These are phyloP conservation scores for Sporothrix curviconia DNA, from an alignment of 2,329 filamentous ascomycete genomes.

Conservation along the genomic window DNA sequence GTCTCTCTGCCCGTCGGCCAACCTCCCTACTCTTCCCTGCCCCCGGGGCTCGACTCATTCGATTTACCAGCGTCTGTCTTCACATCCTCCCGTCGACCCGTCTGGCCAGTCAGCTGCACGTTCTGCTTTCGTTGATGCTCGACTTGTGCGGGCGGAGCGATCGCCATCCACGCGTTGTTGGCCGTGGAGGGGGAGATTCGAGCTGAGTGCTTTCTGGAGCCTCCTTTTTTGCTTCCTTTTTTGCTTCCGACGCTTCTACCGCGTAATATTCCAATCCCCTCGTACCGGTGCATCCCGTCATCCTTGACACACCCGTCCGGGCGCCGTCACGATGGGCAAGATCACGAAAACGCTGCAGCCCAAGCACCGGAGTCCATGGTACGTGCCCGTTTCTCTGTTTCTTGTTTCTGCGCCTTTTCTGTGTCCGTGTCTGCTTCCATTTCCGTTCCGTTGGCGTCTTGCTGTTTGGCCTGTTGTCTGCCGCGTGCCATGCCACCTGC, in stretches of 20 bases:
- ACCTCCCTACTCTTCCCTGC: not conserved
- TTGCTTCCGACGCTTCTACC: not conserved
- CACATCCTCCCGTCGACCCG: not conserved
- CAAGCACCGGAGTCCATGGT: constrained; percentile 64
- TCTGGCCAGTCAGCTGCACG: not conserved
- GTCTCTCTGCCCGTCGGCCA: not conserved
- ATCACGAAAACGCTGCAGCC: constrained; percentile 61
- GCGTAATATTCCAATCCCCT: too few relatives aligned
- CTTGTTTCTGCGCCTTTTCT: constrained; percentile 3
- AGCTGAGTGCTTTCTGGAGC: constrained; percentile 2
- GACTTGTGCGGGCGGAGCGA: constrained; percentile 8
- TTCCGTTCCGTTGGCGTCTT: not conserved
- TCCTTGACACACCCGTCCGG: not conserved
- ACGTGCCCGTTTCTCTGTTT: constrained; percentile 26
- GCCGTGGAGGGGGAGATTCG: constrained; percentile 11
- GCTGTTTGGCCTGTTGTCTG: not conserved
- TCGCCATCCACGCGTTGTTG: constrained; percentile 13
- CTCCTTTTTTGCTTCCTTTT: not conserved
- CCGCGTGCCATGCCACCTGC: not conserved
- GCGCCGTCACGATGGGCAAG: constrained; percentile 54
- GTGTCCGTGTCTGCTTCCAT: not conserved
- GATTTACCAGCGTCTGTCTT: not conserved
- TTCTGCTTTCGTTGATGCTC: constrained; percentile 12
- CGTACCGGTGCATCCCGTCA: not conserved
- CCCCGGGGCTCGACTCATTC: not conserved